phyloP scores from a whole-genome alignment of 805 yeast genomes.

The Kodamaea fukazawae region DNA sequence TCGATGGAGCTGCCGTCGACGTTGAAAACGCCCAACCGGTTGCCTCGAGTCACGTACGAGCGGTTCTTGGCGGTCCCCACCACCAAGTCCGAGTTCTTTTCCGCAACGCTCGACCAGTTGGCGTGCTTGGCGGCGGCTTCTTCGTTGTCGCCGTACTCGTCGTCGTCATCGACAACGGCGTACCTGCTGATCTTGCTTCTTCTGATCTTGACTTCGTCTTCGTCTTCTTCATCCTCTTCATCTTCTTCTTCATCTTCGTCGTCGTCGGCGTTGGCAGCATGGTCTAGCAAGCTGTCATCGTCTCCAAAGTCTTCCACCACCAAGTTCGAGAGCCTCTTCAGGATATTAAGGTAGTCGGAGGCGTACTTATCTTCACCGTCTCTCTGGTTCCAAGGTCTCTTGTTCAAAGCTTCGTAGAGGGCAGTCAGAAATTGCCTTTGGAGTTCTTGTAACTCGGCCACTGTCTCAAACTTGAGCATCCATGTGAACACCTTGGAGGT shows the following conservation, averaged over 20 bases:
- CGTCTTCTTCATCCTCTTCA: conserved; percentile 38
- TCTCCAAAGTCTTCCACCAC: conserved; percentile 19
- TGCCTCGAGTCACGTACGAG: conserved; percentile 76
- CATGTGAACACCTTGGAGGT: conserved; percentile 49
- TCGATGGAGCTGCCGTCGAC: conserved; percentile 52
- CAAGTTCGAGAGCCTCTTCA: conserved; percentile 48
- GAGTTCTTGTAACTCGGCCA: conserved; percentile 45
- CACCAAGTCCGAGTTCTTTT: conserved; percentile 61
- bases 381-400: conserved; percentile 45
- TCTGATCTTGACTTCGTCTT: conserved; percentile 11
- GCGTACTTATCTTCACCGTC: conserved; percentile 50
- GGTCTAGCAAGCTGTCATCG: not conserved
- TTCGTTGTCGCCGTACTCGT: conserved; percentile 38
- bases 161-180: conserved; percentile 15
- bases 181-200: not conserved
- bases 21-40: conserved; percentile 77
- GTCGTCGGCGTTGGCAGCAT: conserved; percentile 8
- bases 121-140: conserved; percentile 26
- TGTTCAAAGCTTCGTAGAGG: conserved; percentile 61
- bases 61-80: conserved; percentile 70
- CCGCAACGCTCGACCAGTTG: conserved; percentile 16
- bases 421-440: conserved; percentile 51
- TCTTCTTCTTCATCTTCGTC: conserved; percentile 18
- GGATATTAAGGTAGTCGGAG: conserved; percentile 22
- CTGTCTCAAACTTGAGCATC: conserved; percentile 52